A percentile compares a stretch with the other conserved stretches of the same genome.
phyloP scores from a whole-genome alignment of 495 filamentous ascomycete genomes.

The Penicillium angulare region DNA sequence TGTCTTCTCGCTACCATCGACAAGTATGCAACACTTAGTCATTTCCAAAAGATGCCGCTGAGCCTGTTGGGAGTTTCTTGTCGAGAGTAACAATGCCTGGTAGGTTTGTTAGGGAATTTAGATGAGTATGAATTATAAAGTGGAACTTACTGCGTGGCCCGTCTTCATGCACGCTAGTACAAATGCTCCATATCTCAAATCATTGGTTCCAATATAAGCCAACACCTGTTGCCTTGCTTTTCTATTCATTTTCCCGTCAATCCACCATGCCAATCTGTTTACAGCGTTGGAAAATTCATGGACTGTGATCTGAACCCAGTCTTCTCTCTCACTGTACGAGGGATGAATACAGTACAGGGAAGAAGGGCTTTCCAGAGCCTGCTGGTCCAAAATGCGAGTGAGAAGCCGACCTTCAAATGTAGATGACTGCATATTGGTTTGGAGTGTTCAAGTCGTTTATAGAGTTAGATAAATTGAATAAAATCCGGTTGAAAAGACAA shows the following conservation, averaged over 20 bases:
- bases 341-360: neutral
- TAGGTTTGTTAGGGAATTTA: neutral
- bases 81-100: conserved; percentile 25
- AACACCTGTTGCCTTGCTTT: conserved; percentile 8
- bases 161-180: conserved; percentile 19
- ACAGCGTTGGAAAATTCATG: conserved; percentile 30
- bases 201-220: conserved; percentile 25
- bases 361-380: neutral
- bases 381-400: neutral
- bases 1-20: conserved; percentile 1
- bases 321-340: neutral
- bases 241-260: conserved; percentile 33
- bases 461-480: neutral
- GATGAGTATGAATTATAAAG: neutral
- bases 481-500: no score
- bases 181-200: conserved; percentile 17
- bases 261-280: conserved; percentile 47
- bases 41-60: conserved; percentile 26
- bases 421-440: neutral
- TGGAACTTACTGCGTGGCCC: conserved; percentile 5
- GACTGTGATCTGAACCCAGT: neutral
- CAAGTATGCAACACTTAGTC: conserved; percentile 18
- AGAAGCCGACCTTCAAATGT: neutral
- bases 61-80: conserved; percentile 32
- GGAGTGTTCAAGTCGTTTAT: neutral